phyloP scores from a whole-genome alignment of 257 asterid species.

The Solanum paucissectum region DNA sequence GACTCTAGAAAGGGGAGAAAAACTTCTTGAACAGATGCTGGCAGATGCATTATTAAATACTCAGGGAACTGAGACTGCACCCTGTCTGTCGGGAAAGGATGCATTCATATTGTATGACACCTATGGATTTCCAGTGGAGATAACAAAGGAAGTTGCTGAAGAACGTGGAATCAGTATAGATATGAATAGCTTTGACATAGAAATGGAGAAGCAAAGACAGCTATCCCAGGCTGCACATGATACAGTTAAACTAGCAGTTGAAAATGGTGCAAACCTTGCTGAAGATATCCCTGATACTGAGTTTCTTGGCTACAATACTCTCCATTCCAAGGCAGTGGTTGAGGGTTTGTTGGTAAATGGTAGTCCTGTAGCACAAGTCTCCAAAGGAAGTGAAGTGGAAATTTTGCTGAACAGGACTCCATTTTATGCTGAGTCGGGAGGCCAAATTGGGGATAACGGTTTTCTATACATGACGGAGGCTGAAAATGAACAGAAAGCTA shows the following conservation, averaged over 20 bases:
- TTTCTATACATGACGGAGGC: conserved; percentile 34
- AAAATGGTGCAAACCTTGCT: conserved; percentile 56
- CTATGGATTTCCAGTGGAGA: conserved; percentile 86
- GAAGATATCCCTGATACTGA: conserved; percentile 66
- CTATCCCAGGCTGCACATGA: conserved; percentile 98
- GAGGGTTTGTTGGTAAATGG: conserved; percentile 74
- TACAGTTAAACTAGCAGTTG: conserved; percentile 67
- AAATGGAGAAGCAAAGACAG: conserved; percentile 85
- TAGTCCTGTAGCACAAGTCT: conserved; percentile 50
- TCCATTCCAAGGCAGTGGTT: conserved; percentile 56
- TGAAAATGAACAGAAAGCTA: conserved; percentile 34
- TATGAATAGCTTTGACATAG: conserved; percentile 55
- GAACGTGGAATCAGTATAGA: conserved; percentile 70
- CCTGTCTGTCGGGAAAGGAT: conserved; percentile 70
- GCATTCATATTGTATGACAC: conserved; percentile 90
- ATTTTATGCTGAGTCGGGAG: conserved; percentile 95
- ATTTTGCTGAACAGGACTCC: conserved; percentile 80
- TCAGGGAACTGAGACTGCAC: conserved; percentile 29
- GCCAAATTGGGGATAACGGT: conserved; percentile 89
- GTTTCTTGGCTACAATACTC: conserved; percentile 69
- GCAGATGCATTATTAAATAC: conserved; percentile 41
- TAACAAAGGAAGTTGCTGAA: conserved; percentile 84
- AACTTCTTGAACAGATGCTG: conserved; percentile 70
- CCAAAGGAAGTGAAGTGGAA: conserved; percentile 83
- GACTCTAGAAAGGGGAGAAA: conserved; percentile 94